Evolutionary conservation across 768 basidiomycete genomes (phyloP), one percentile per base, ranked within the genome.

Genomic region (Boletus tylopilopsis): DNA sequence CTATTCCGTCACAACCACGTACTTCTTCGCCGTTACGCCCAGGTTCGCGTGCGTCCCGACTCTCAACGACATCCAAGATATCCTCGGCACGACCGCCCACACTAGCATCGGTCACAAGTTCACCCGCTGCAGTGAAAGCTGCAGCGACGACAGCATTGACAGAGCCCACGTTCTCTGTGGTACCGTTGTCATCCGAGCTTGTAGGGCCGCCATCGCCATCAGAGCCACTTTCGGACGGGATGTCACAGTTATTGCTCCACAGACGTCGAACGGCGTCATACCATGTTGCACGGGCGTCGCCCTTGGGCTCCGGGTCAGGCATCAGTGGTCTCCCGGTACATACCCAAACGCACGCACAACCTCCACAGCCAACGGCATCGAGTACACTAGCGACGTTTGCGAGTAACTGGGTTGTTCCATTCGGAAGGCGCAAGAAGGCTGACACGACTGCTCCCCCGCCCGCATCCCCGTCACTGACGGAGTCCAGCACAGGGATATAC

Each of bases 21-120:
- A 64, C 69, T 33, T 70, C 77, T 11, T 82, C 85, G 0, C 85
- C 87, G 1, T 65, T 86, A 40, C 80, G 88, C 8, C 84, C 88
- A 30, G 84, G 76, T 6, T 90, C 88, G 6, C 77, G 87, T 35
- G 81, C 85, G 6, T 89, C 87, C 2, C 77, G 84, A 16, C 63
- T 82, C 19, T 88, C 87, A 3, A 76, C 79, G 6, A 78, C 85
- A 1, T 90, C 88, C 9, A 76, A 73, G 47, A 84, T 88, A 61
- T 88, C 87, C 7, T 71, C 76, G 0, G 78, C 74, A 25, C 80
- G 85, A 30, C 72, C 83, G 24, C 85, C 87, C 13, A 72, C 75
- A 1, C 68, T 88, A 45, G 83, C 79, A 40, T 71, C 73, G 2
- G 70, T 70, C 18, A 63, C 76, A 15, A 68, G 68, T 36, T 70